Conservation (phyloP, 208 protist species). For the Sergeia podlipaevii region DNA sequence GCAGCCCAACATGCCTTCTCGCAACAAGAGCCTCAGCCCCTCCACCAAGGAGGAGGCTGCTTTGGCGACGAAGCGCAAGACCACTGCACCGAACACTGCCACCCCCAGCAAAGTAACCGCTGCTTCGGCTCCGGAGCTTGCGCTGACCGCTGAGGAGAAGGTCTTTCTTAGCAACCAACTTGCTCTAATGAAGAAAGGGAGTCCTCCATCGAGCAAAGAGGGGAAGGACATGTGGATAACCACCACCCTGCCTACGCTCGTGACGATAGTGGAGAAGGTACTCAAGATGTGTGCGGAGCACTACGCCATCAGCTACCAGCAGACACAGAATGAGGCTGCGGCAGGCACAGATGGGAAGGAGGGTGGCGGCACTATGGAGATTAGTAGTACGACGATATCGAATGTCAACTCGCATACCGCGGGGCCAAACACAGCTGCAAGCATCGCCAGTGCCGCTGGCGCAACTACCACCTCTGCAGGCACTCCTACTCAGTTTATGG, state of each 20-base stretch:
- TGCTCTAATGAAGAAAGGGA: neutral
- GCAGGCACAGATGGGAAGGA: neutral
- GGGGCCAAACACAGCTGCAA: neutral
- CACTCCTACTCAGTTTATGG: slow-evolving; percentile 45
- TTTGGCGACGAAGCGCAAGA: slow-evolving; percentile 9
- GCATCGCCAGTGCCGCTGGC: neutral
- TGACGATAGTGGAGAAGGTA: slow-evolving; percentile 39
- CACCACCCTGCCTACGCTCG: slow-evolving; percentile 16
- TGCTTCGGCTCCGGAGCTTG: slow-evolving; percentile 7
- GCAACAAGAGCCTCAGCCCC: slow-evolving; percentile 4
- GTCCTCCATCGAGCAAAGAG: neutral
- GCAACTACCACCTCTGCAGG: slow-evolving; percentile 21
- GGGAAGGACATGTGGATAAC: slow-evolving; percentile 1
- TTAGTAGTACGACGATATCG: slow-evolving; percentile 1
- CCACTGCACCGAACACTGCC: neutral
- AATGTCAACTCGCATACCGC: neutral
- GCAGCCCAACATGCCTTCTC: neutral
- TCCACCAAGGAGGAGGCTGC: neutral
- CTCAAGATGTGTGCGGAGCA: slow-evolving; percentile 37
- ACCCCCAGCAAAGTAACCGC: neutral
- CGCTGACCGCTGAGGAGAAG: slow-evolving; percentile 32
- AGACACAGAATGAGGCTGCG: slow-evolving; percentile 6
- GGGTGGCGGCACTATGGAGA: neutral
- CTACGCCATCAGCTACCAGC: slow-evolving; percentile 19
- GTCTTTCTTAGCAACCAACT: slow-evolving; percentile 19